Conservation (phyloP, 2,329 filamentous ascomycete genomes). For the Chaetomium globosum region DNA sequence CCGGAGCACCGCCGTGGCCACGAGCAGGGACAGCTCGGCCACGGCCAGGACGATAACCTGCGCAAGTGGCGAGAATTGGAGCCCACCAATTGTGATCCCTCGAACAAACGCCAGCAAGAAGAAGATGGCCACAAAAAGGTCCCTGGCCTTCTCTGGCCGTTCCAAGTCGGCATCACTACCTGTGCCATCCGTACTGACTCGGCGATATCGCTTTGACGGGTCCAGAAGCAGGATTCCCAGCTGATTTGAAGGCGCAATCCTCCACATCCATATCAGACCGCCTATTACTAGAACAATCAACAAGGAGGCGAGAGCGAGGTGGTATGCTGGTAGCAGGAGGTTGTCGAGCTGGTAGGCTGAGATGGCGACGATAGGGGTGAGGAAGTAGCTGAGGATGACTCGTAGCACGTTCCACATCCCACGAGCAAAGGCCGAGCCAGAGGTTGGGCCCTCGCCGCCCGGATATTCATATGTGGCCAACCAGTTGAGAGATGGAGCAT, state of each 20-base stretch:
- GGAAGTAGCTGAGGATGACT: slow-evolving; percentile 13
- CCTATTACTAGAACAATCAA: slow-evolving; percentile 3
- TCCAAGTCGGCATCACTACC: not conserved
- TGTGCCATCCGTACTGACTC: not conserved
- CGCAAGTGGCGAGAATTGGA: slow-evolving; percentile 15
- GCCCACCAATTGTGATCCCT: slow-evolving; percentile 2
- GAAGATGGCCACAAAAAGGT: slow-evolving; percentile 10
- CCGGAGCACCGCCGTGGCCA: slow-evolving; percentile 11
- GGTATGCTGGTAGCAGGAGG: not conserved
- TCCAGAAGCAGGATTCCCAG: slow-evolving; percentile 11
- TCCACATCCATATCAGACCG: slow-evolving; percentile 16
- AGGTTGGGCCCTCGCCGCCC: not conserved
- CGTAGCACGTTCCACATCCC: slow-evolving; percentile 14
- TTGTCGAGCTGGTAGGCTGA: slow-evolving; percentile 18
- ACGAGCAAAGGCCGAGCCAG: not conserved
- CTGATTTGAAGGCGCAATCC: slow-evolving; percentile 10
- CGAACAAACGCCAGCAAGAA: not conserved
- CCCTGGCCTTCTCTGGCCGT: not conserved
- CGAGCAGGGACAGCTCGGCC: slow-evolving; percentile 10
- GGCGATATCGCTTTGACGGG: slow-evolving; percentile 7
- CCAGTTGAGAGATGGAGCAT: not conserved
- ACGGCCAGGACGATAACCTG: slow-evolving; percentile 4
- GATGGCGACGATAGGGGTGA: slow-evolving; percentile 10
- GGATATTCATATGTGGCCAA: not conserved
- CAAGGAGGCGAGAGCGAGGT: slow-evolving; percentile 7